Evolutionary conservation across 495 filamentous ascomycete genomes (phyloP).

Genomic region (Aspergillus heteromorphus): DNA sequence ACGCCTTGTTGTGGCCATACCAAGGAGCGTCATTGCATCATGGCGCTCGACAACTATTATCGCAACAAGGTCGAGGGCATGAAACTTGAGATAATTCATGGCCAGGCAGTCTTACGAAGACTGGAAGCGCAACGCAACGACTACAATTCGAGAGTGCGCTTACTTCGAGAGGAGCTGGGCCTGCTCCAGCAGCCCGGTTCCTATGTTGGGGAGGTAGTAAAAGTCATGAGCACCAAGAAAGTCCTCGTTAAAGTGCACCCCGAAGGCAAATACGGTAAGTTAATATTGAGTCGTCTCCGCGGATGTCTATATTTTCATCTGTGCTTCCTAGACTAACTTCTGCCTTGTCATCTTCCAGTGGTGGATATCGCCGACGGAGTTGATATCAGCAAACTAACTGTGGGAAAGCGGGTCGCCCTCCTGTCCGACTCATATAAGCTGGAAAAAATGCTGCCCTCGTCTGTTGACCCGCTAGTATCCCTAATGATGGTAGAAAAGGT

Average conservation of each 20-base stretch:
- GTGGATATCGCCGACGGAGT: conserved; percentile 95
- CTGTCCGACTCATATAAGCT: conserved; percentile 96
- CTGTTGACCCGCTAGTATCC: conserved; percentile 97
- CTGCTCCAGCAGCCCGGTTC: conserved; percentile 95
- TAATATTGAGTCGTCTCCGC: not conserved
- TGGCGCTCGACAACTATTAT: conserved; percentile 99
- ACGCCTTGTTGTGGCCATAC: not conserved
- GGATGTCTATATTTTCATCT: not conserved
- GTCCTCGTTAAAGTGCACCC: conserved; percentile 98
- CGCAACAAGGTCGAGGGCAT: conserved; percentile 99
- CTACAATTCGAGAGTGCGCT: conserved; percentile 95
- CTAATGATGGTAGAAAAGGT: conserved; percentile 99
- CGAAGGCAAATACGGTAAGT: conserved; percentile 97
- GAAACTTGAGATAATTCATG: conserved; percentile 99
- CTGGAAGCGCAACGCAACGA: conserved; percentile 98
- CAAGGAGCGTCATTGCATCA: conserved; percentile 46
- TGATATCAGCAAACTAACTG: conserved; percentile 90
- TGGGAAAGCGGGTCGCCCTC: conserved; percentile 95
- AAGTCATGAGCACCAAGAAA: conserved; percentile 99
- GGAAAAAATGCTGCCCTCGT: conserved; percentile 95
- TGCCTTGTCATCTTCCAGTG: conserved; percentile 48
- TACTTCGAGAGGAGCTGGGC: conserved; percentile 93
- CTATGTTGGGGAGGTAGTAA: conserved; percentile 98
- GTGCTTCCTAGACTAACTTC: conserved; percentile 10
- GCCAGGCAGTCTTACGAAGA: conserved; percentile 88